A percentile compares a stretch with the other conserved stretches of the same genome.
Conservation (phyloP, 2,329 filamentous ascomycete species). For the Magnaporthiopsis incrustans region DNA sequence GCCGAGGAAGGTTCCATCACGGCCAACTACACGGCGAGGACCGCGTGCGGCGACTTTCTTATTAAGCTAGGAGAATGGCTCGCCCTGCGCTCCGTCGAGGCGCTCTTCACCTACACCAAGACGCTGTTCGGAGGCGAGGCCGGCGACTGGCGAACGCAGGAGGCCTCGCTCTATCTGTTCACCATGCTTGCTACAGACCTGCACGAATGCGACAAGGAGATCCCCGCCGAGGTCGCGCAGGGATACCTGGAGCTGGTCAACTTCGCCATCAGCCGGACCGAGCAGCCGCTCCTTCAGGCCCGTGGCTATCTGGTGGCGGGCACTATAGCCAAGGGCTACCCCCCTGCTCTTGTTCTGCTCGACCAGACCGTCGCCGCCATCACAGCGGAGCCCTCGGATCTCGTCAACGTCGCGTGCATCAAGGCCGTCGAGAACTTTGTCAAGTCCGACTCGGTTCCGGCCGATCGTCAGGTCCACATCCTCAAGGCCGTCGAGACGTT, state of each 20-base stretch:
- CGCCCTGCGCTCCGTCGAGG: slow-evolving; percentile 65
- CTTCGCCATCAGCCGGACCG: slow-evolving; percentile 60
- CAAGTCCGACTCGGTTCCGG: slow-evolving; percentile 39
- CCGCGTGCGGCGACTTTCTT: slow-evolving; percentile 82
- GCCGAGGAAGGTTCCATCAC: slow-evolving; percentile 93
- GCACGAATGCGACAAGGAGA: slow-evolving; percentile 63
- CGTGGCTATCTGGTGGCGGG: slow-evolving; percentile 84
- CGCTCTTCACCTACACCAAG: slow-evolving; percentile 69
- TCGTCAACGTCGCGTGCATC: slow-evolving; percentile 88
- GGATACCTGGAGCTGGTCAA: slow-evolving; percentile 76
- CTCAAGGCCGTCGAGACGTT: slow-evolving; percentile 62
- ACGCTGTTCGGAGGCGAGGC: slow-evolving; percentile 56
- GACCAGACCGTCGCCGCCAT: slow-evolving; percentile 70
- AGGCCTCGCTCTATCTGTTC: slow-evolving; percentile 76
- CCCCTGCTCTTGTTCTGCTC: slow-evolving; percentile 57
- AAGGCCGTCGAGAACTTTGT: slow-evolving; percentile 70
- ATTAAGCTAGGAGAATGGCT: slow-evolving; percentile 94
- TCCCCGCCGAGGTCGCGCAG: slow-evolving; percentile 61
- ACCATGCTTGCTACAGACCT: slow-evolving; percentile 81
- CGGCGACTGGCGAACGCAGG: slow-evolving; percentile 55
- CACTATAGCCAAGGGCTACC: slow-evolving; percentile 61
- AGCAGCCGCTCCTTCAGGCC: slow-evolving; percentile 72
- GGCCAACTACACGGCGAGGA: slow-evolving; percentile 91
- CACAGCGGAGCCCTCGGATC: slow-evolving; percentile 67
- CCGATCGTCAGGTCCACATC: slow-evolving; percentile 52